A percentile compares a stretch with the other conserved stretches of the same genome.
Evolutionary conservation across 306 rosid genomes (phyloP).

Genomic region (Ormosia semicastrata): DNA sequence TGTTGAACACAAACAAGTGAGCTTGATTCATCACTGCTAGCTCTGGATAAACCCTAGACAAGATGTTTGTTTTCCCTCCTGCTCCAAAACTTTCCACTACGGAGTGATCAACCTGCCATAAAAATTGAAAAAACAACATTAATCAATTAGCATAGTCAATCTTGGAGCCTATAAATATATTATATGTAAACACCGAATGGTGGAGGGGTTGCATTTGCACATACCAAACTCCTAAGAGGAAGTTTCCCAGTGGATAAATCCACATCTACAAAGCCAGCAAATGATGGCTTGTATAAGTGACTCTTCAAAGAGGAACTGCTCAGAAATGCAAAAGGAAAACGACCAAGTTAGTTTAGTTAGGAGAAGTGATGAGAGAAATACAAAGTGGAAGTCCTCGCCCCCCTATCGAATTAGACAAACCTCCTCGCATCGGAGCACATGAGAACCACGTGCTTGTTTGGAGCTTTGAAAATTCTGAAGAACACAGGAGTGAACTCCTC

Average conservation of each 20-base stretch:
- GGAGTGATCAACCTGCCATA: constrained; percentile 80
- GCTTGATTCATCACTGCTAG: constrained; percentile 47
- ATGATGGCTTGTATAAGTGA: constrained; percentile 60
- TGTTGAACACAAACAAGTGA: constrained; percentile 74
- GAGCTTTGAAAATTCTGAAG: constrained; percentile 70
- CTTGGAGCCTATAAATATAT: neutral
- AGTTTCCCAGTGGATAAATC: constrained; percentile 57
- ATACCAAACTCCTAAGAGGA: constrained; percentile 81
- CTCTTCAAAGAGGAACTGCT: constrained; percentile 59
- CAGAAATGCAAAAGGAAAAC: neutral
- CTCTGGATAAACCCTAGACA: constrained; percentile 76
- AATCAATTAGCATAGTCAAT: neutral
- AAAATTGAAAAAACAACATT: neutral
- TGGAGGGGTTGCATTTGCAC: neutral
- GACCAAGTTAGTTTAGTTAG: neutral
- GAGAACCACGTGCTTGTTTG: constrained; percentile 59
- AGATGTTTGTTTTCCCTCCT: constrained; percentile 74
- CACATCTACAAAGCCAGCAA: constrained; percentile 77
- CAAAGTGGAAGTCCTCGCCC: neutral
- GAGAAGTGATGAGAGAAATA: neutral
- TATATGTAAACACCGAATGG: neutral
- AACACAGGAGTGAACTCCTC: constrained; percentile 88
- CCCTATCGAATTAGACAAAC: constrained; percentile 28
- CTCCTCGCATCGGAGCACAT: constrained; percentile 83
- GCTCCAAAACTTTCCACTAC: constrained; percentile 83